phyloP scores from a whole-genome alignment of 257 asterid species.

The Craterostigma plantagineum region DNA sequence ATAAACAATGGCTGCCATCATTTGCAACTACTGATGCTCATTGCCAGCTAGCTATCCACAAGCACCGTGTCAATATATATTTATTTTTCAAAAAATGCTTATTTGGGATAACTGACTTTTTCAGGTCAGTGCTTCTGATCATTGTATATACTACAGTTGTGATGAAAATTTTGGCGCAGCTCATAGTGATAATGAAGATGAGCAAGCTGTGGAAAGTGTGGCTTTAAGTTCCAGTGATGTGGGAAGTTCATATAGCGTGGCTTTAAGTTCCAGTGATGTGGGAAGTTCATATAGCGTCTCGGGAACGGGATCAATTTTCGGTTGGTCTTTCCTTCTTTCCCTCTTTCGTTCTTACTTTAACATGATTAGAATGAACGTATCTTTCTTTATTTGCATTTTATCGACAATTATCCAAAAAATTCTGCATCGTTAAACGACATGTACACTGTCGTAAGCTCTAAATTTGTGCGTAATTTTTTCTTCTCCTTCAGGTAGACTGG shows the following conservation, averaged over 20 bases:
- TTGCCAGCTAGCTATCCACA: too few species aligned
- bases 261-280: too few species aligned
- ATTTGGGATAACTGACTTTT: constrained; percentile 5
- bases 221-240: too few species aligned
- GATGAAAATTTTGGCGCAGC: constrained; percentile 42
- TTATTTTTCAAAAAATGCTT: constrained; percentile 6
- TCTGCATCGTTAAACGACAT: too few species aligned
- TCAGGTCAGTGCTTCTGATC: constrained; percentile 49
- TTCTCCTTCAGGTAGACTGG: constrained; percentile 27
- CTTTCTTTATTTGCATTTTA: too few species aligned
- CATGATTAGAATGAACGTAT: too few species aligned
- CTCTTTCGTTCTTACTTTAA: too few species aligned
- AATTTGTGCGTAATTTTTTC: too few species aligned
- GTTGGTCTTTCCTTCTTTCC: constrained; percentile 25
- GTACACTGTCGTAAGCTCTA: too few species aligned
- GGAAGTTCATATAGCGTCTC: constrained; percentile 4
- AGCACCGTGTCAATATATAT: background rate
- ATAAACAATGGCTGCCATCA: too few species aligned
- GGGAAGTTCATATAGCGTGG: too few species aligned
- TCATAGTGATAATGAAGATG: constrained; percentile 21
- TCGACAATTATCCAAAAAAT: too few species aligned
- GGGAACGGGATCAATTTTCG: constrained; percentile 16
- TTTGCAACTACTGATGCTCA: background rate
- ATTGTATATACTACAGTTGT: constrained; percentile 51
- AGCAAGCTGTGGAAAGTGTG: constrained; percentile 15